Conservation (phyloP, 257 asterid genomes). For the Salvia rosmarinus region DNA sequence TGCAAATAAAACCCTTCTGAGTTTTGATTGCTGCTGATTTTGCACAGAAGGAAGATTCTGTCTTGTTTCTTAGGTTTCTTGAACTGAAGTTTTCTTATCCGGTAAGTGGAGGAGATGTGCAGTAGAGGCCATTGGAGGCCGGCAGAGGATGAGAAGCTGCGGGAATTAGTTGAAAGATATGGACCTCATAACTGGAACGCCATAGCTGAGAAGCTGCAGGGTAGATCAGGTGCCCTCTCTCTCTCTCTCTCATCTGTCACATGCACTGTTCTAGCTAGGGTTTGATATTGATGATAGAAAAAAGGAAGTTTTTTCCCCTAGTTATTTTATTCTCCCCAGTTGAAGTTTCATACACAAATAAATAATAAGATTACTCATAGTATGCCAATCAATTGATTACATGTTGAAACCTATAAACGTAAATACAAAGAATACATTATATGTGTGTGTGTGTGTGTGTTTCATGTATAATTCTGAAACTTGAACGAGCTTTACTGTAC, state of each 20-base stretch:
- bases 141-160: slow-evolving; percentile 82
- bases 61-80: slow-evolving; percentile 27
- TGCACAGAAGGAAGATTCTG: not conserved
- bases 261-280: slow-evolving; percentile 41
- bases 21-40: not conserved
- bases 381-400: too few species aligned
- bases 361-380: not conserved
- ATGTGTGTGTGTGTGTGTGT: not conserved
- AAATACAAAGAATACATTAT: not conserved
- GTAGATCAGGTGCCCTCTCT: slow-evolving; percentile 73
- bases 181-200: slow-evolving; percentile 99
- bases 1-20: not conserved
- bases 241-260: slow-evolving; percentile 5
- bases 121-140: slow-evolving; percentile 99
- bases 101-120: slow-evolving; percentile 41
- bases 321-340: not conserved
- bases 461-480: not conserved
- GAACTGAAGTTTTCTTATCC: not conserved
- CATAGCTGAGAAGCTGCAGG: slow-evolving; percentile 83
- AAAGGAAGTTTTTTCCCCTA: not conserved
- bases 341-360: not conserved
- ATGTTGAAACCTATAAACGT: not conserved
- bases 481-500: not conserved
- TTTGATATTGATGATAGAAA: slow-evolving; percentile 19
- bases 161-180: slow-evolving; percentile 70